Evolutionary conservation across 169 alveolate genomes (phyloP).

Genomic region (Pseudocohnilembus persalinus): DNA sequence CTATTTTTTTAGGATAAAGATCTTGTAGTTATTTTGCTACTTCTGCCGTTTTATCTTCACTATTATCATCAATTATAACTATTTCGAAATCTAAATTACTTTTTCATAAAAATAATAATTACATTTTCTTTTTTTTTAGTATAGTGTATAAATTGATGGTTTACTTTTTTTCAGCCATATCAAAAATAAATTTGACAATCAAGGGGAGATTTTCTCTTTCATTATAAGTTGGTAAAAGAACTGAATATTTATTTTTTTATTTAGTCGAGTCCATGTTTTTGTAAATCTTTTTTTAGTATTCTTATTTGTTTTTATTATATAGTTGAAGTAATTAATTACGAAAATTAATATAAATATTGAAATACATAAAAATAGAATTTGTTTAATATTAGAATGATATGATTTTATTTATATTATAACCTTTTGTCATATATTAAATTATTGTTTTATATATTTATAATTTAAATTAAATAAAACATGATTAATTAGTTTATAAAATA

Average conservation of each 20-base stretch:
- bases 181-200: slow-evolving; percentile 85
- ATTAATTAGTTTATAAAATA: too few species aligned
- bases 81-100: slow-evolving; percentile 89
- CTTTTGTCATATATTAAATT: too few species aligned
- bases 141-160: not conserved
- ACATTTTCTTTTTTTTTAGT: not conserved
- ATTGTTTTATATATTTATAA: too few species aligned
- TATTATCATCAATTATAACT: slow-evolving; percentile 94
- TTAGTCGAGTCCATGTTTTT: too few species aligned
- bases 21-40: slow-evolving; percentile 84
- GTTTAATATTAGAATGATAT: too few species aligned
- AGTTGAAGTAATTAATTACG: too few species aligned
- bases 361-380: too few species aligned
- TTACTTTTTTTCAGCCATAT: slow-evolving; percentile 82
- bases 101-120: not conserved
- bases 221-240: slow-evolving; percentile 94
- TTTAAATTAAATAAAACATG: too few species aligned
- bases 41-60: slow-evolving; percentile 94
- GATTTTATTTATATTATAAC: too few species aligned
- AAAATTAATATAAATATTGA: too few species aligned
- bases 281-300: too few species aligned
- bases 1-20: slow-evolving; percentile 84
- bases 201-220: slow-evolving; percentile 95
- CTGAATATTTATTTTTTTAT: slow-evolving; percentile 73
- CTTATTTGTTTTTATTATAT: too few species aligned